phyloP scores from a whole-genome alignment of 495 filamentous ascomycete species.

The Aspergillus hancockii region DNA sequence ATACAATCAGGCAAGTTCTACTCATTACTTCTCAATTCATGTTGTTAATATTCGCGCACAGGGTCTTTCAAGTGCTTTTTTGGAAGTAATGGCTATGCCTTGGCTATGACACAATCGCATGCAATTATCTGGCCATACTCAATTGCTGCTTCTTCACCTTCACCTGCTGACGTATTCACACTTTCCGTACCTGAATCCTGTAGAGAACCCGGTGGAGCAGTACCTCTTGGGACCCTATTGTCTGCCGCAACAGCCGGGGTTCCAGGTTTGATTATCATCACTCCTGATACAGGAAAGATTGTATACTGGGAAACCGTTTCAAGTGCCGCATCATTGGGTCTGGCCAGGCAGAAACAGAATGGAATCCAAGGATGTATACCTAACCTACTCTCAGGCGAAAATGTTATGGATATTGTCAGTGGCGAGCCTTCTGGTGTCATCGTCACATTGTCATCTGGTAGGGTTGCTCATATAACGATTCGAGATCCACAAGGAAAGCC shows the following conservation, averaged over 20 bases:
- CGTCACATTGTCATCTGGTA: constrained; percentile 76
- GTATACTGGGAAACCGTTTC: constrained; percentile 95
- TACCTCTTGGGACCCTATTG: constrained; percentile 80
- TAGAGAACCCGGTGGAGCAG: constrained; percentile 59
- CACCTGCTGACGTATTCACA: constrained; percentile 67
- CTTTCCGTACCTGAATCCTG: constrained; percentile 76
- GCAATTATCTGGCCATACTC: constrained; percentile 90
- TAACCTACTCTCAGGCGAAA: constrained; percentile 76
- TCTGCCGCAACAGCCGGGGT: constrained; percentile 71
- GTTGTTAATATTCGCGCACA: constrained; percentile 26
- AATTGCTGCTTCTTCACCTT: constrained; percentile 48
- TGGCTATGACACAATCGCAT: constrained; percentile 74
- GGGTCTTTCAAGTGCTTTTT: constrained; percentile 54
- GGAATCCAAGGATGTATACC: constrained; percentile 73
- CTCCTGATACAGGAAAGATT: constrained; percentile 79
- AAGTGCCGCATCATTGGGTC: constrained; percentile 71
- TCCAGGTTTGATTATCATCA: constrained; percentile 81
- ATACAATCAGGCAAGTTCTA: constrained; percentile 56
- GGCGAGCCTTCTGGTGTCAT: constrained; percentile 86
- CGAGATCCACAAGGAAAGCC: constrained; percentile 85
- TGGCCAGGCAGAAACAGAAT: constrained; percentile 72
- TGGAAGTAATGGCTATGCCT: constrained; percentile 68
- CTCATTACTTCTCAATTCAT: neutral
- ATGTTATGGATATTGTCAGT: constrained; percentile 71
- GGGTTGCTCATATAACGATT: constrained; percentile 80